Base-by-base conservation (phyloP, 148 eudicot species). In the Dianthus caryophyllus region DNA sequence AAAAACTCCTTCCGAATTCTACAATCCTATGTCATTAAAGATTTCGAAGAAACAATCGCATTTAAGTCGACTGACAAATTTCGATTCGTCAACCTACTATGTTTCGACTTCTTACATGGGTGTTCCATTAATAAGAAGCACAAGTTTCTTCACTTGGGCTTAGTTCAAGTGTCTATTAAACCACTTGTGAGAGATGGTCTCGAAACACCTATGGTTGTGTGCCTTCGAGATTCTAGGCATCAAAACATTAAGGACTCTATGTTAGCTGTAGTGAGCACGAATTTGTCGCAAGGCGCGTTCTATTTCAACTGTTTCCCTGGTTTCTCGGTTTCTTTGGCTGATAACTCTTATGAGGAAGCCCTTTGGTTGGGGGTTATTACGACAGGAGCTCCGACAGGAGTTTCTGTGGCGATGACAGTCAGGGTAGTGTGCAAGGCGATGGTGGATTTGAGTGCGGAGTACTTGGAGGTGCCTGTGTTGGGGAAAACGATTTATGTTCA, bases 221-320 rank as follows among this genome's bases (percentile, higher is more conserved):
- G 60, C 67, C 66, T 71, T 33, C 33, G 73, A 71, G 73, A 71
- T 50, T 30, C 5, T 12, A 71, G 73, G 51, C 67, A 61, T 9
- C 39, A 2, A 12, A 24, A 71, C 8, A 33, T 61, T 38, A 17
- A 61, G 1, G 41, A 55, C 64, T 65, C 65, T 0, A 64, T 72
- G 56, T 31, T 72, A 56, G 75, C 75, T 3, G 22, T 22, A 24
- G 75, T 72, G 30, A 33, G 20, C 9, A 1, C 64, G 5, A 22
- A 72, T 72, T 25, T 72, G 5, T 65, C 64, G 4, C 13, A 72
- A 5, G 75, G 75, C 20, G 64, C 75, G 22, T 54, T 72, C 21
- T 65, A 72, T n/a, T 65, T 72, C 48, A 65, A 72, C n/a, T 72
- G 75, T 12, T 72, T 65, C 57, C 75, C 75, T 12, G 55, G 65